These are phyloP conservation scores for Fomitopsis betulina DNA, from an alignment of 1,284 basidiomycete genomes.

Conservation along the genomic window DNA sequence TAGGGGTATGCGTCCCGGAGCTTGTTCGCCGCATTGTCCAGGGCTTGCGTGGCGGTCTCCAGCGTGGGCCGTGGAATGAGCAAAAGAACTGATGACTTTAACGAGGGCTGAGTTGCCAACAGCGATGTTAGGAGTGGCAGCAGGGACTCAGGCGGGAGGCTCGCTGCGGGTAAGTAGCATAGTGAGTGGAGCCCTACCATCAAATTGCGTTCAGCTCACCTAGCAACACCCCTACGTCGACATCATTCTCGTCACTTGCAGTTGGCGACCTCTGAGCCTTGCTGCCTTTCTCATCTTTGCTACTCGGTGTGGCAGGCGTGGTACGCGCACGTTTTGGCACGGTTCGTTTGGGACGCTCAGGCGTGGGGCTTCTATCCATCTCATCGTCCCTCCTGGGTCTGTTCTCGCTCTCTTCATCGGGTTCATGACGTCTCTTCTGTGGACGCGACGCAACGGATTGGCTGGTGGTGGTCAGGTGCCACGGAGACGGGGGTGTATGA, in stretches of 20 bases:
- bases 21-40: conserved; percentile 63
- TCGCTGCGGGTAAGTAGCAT: conserved; percentile 39
- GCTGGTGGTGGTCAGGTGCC: conserved; percentile 15
- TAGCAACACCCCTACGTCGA: conserved; percentile 75
- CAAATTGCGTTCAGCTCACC: conserved; percentile 41
- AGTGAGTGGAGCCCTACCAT: conserved; percentile 3
- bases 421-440: conserved; percentile 61
- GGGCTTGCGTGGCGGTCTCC: conserved; percentile 64
- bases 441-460: conserved; percentile 36
- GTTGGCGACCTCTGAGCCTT: conserved; percentile 44
- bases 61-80: conserved; percentile 77
- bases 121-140: conserved; percentile 67
- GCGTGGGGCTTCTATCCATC: conserved; percentile 80
- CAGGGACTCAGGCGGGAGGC: conserved; percentile 66
- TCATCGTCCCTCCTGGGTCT: conserved; percentile 48
- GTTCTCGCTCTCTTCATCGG: conserved; percentile 46
- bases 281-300: conserved; percentile 20
- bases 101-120: conserved; percentile 55
- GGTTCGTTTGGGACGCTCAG: conserved; percentile 63
- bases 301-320: conserved; percentile 24
- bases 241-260: conserved; percentile 43
- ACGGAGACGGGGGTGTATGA: conserved; percentile 18
- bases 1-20: conserved; percentile 78
- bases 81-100: conserved; percentile 64
- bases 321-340: conserved; percentile 64